phyloP scores from a whole-genome alignment of 2,329 filamentous ascomycete species.

The Thelonectria blattea region DNA sequence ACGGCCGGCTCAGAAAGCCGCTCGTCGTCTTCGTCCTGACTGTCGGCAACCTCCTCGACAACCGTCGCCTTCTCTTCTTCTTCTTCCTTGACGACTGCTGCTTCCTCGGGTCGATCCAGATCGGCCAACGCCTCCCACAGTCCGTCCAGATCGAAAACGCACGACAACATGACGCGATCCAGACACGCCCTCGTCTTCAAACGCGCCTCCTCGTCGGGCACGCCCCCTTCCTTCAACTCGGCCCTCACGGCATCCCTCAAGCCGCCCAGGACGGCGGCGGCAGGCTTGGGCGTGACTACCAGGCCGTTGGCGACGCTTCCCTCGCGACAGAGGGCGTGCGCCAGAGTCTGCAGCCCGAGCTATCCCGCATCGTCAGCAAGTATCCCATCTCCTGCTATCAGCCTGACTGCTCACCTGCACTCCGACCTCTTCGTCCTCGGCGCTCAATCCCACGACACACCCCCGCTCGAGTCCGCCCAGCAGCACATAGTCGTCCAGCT shows the following conservation, averaged over 20 bases:
- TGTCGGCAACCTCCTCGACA: conserved; percentile 42
- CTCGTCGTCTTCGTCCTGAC: conserved; percentile 40
- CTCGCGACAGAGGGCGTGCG: conserved; percentile 44
- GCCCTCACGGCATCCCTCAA: conserved; percentile 50
- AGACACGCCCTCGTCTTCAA: conserved; percentile 47
- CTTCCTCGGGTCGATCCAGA: conserved; percentile 42
- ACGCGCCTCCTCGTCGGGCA: conserved; percentile 25
- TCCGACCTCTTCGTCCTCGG: conserved; percentile 57
- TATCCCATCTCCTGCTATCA: too few relatives aligned
- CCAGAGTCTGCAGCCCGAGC: conserved; percentile 58
- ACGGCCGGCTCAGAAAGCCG: conserved; percentile 19
- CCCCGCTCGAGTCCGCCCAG: conserved; percentile 58
- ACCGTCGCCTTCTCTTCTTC: conserved; percentile 3
- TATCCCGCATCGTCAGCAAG: conserved; percentile 31
- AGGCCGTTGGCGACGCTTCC: conserved; percentile 41
- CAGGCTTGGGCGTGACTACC: conserved; percentile 57
- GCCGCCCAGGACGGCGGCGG: conserved; percentile 47
- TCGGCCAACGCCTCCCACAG: conserved; percentile 63
- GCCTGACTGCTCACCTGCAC: conserved; percentile 48
- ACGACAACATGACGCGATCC: conserved; percentile 58
- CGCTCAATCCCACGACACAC: conserved; percentile 59
- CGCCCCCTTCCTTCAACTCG: conserved; percentile 39
- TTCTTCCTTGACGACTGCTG: background rate
- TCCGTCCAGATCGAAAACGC: conserved; percentile 65
- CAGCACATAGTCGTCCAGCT: conserved; percentile 56